Evolutionary conservation across 2,329 filamentous ascomycete genomes (phyloP).

Genomic region (Aspergillus sp.): DNA sequence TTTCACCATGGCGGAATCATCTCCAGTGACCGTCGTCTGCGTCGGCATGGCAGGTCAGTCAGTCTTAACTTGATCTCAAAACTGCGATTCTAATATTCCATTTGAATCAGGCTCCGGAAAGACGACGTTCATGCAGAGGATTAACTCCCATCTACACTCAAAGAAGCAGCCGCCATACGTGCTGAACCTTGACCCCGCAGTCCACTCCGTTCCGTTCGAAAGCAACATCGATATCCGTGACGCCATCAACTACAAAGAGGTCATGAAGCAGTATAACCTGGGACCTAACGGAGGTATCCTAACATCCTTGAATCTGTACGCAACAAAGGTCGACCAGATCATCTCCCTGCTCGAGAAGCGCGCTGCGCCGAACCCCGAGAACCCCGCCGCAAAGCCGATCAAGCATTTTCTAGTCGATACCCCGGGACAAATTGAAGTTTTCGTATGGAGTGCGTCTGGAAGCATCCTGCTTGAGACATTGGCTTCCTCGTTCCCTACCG

Average conservation of each 20-base stretch:
- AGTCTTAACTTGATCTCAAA: neutral
- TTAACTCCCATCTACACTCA: conserved; percentile 87
- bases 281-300: conserved; percentile 96
- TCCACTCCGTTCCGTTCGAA: conserved; percentile 89
- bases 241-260: conserved; percentile 98
- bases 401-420: conserved; percentile 91
- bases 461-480: conserved; percentile 91
- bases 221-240: conserved; percentile 99
- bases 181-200: conserved; percentile 94
- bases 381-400: conserved; percentile 55
- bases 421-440: conserved; percentile 96
- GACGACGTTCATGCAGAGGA: conserved; percentile 99
- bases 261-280: conserved; percentile 99
- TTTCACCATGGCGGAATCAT: conserved; percentile 44
- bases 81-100: conserved; percentile 4
- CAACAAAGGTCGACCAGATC: conserved; percentile 97
- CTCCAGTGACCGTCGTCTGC: conserved; percentile 81
- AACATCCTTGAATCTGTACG: conserved; percentile 92
- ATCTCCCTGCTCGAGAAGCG: conserved; percentile 87
- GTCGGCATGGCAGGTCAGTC: conserved; percentile 87
- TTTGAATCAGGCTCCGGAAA: conserved; percentile 74
- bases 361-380: conserved; percentile 58
- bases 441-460: conserved; percentile 95
- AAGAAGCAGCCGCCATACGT: conserved; percentile 85
- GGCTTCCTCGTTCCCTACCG: conserved; percentile 91